Percentiles rank a stretch among this genome's conserved stretches.
These are phyloP conservation scores for Bipolaris sorokiniana DNA, from an alignment of 2,329 filamentous ascomycete genomes.

Conservation along the genomic window DNA sequence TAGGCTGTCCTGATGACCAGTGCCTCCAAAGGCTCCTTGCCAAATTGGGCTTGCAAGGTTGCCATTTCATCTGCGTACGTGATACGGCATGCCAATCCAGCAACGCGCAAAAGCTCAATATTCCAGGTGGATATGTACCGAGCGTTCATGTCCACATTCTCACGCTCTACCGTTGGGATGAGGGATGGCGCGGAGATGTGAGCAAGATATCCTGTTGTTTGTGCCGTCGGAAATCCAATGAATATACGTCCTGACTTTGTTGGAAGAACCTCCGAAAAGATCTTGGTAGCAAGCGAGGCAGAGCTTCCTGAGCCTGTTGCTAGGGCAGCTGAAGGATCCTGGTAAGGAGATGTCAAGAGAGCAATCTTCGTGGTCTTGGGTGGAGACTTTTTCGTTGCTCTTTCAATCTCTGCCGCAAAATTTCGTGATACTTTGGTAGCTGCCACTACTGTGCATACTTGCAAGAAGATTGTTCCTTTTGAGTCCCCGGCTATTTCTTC, in stretches of 20 bases:
- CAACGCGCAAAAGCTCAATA: conserved; percentile 85
- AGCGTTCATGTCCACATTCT: conserved; percentile 95
- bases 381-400: conserved; percentile 96
- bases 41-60: conserved; percentile 60
- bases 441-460: conserved; percentile 83
- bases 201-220: conserved; percentile 91
- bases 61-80: conserved; percentile 87
- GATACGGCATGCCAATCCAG: conserved; percentile 87
- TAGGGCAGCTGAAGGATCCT: conserved; percentile 73
- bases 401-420: conserved; percentile 85
- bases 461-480: conserved; percentile 82
- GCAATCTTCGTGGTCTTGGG: conserved; percentile 86
- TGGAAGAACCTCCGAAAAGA: conserved; percentile 89
- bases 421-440: conserved; percentile 73
- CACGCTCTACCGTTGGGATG: conserved; percentile 95
- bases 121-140: conserved; percentile 97
- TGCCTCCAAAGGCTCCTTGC: conserved; percentile 62
- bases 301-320: conserved; percentile 57
- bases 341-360: conserved; percentile 88
- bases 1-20: conserved; percentile 82
- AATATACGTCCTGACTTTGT: conserved; percentile 91
- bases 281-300: conserved; percentile 68
- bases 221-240: conserved; percentile 96
- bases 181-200: conserved; percentile 96
- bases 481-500: conserved; percentile 75